Evolutionary conservation across 208 protist genomes (phyloP), one percentile per base, ranked within the genome.

Genomic region (Tritrichomonas foetus): DNA sequence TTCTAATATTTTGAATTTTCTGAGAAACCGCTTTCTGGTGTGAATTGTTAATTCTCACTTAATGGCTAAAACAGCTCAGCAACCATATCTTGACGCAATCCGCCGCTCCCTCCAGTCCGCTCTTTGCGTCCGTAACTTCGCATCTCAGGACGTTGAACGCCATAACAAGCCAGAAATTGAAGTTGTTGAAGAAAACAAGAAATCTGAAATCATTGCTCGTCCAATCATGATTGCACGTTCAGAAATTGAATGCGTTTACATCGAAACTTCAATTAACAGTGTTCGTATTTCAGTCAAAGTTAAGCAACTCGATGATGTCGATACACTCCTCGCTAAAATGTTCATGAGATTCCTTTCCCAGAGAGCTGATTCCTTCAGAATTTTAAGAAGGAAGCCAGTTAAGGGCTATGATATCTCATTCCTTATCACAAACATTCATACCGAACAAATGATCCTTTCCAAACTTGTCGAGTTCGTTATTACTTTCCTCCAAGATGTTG

Each of bases 141-240:
- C 97, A 14, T 99, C 97, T n/a, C 97, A 98, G 89, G 94, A 97
- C 22, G 97, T 99, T 22, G 98, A 99, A 95, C 96, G 98, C 64
- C 98, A 99, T 94, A 99, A 99, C 96, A 98, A 99, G 94, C 98
- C 98, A 2, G 98, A 99, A 95, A 97, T 99, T 84, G 98, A 99
- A 95, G 94, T 92, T 53, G 20, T 11, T n/a, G 33, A 80, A 41
- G 44, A 27, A 25, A 49, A 75, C 39, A 95, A 61, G 25, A 47
- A 16, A 39, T 9, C 11, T 36, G 95, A 95, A 92, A 36, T 95
- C 30, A 41, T 95, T 13, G 66, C 89, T 30, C 94, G 95, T 57
- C 93, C 95, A 50, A 36, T 96, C 22, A 66, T 94, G 14, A 97
- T 97, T 93, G 33, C 50, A 25, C 94, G 96, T 39, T 95, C 95